Conservation (phyloP, 331 rosid genomes). For the Telfairia occidentalis region DNA sequence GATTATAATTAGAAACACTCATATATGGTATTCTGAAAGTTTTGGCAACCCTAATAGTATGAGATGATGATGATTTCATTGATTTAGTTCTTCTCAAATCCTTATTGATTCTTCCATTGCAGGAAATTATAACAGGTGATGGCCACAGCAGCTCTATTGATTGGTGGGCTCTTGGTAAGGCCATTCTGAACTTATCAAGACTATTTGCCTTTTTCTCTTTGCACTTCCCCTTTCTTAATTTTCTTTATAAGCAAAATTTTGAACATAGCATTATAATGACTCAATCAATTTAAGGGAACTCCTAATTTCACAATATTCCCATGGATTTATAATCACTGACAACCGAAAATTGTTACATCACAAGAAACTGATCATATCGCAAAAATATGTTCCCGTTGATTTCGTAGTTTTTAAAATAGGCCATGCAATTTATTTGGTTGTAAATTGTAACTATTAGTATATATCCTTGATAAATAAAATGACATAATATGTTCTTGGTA, state of each 20-base stretch:
- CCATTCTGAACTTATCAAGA: not conserved
- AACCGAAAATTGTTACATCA: not conserved
- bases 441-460: not conserved
- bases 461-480: not conserved
- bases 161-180: constrained; percentile 98
- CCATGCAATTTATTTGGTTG: not conserved
- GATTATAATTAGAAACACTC: not conserved
- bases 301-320: not conserved
- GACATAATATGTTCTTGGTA: not conserved
- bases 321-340: not conserved
- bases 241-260: not conserved
- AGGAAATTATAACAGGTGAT: constrained; percentile 92
- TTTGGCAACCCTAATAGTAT: not conserved
- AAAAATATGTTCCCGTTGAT: not conserved
- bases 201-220: not conserved
- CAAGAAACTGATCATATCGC: not conserved
- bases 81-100: not conserved
- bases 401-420: not conserved
- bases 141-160: constrained; percentile 89
- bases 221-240: not conserved
- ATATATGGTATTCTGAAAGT: not conserved
- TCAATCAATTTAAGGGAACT: not conserved
- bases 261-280: not conserved
- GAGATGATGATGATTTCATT: not conserved
- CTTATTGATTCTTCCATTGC: constrained; percentile 30